phyloP scores from a whole-genome alignment of 805 yeast genomes.

The Candida silvicultrix region DNA sequence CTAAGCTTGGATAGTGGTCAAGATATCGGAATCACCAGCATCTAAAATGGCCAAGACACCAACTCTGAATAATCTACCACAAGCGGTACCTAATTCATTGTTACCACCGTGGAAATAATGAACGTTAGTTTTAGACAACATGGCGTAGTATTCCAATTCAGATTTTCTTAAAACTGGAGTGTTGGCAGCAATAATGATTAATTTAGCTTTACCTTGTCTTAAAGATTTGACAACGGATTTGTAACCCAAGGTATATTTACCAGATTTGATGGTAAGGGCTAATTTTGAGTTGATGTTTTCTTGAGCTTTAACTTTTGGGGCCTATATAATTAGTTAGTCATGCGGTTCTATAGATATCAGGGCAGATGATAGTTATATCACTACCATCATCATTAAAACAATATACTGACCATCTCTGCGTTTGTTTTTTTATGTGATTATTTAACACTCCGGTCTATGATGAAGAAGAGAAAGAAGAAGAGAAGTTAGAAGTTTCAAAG shows the following conservation, averaged over 20 bases:
- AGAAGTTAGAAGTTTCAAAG: not conserved
- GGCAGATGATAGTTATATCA: not conserved
- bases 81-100: conserved; percentile 99
- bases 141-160: conserved; percentile 99
- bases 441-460: conserved; percentile 90
- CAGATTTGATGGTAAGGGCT: conserved; percentile 97
- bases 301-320: conserved; percentile 88
- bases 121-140: conserved; percentile 93
- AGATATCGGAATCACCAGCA: conserved; percentile 99
- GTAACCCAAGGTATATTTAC: conserved; percentile 99
- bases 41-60: conserved; percentile 95
- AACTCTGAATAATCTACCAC: conserved; percentile 99
- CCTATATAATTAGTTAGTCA: no score
- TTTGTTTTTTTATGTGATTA: conserved; percentile 26
- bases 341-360: no score
- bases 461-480: conserved; percentile 8
- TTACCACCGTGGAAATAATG: conserved; percentile 99
- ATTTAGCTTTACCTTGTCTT: conserved; percentile 98
- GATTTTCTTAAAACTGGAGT: conserved; percentile 99
- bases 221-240: conserved; percentile 97
- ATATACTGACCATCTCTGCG: conserved; percentile 98
- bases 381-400: not conserved
- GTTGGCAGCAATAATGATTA: conserved; percentile 96
- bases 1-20: conserved; percentile 42
- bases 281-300: conserved; percentile 98